Percentiles rank a stretch among this genome's conserved stretches.
phyloP scores from a whole-genome alignment of 352 stramenopile genomes.

The Poterioochromonas sp. region DNA sequence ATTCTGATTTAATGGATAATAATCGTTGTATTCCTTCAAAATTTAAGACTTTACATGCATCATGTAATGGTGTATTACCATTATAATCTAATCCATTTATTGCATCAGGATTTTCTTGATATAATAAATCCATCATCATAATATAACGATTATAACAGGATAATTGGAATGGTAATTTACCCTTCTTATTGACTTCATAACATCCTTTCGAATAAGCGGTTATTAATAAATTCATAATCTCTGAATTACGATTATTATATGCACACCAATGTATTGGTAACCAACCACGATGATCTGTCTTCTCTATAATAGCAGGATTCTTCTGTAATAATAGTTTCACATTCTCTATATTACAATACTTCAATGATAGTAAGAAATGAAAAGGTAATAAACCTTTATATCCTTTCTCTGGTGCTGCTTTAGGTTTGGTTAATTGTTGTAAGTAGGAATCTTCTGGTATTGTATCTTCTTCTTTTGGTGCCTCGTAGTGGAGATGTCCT shows the following conservation, averaged over 20 bases:
- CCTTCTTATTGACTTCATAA: slow-evolving; percentile 3
- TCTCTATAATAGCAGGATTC: not conserved
- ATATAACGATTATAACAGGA: not conserved
- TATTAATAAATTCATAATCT: slow-evolving; percentile 12
- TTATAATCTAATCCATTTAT: not conserved
- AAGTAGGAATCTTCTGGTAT: not conserved
- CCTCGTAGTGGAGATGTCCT: slow-evolving; percentile 7
- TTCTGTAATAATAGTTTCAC: not conserved
- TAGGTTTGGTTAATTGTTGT: not conserved
- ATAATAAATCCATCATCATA: slow-evolving; percentile 1
- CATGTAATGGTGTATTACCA: slow-evolving; percentile 7
- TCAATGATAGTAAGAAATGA: not conserved
- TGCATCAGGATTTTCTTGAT: not conserved
- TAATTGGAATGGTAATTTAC: slow-evolving; percentile 10
- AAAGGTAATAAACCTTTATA: slow-evolving; percentile 1
- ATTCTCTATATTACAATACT: not conserved
- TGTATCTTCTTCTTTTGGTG: not conserved
- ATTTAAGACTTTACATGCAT: not conserved
- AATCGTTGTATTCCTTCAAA: not conserved
- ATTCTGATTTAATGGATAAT: not conserved
- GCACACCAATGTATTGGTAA: slow-evolving; percentile 2
- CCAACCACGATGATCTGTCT: not conserved
- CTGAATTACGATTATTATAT: not conserved
- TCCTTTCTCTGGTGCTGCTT: not conserved
- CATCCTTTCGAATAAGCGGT: not conserved